Conservation (phyloP, 495 filamentous ascomycete genomes). For the Cetradonia linearis region DNA sequence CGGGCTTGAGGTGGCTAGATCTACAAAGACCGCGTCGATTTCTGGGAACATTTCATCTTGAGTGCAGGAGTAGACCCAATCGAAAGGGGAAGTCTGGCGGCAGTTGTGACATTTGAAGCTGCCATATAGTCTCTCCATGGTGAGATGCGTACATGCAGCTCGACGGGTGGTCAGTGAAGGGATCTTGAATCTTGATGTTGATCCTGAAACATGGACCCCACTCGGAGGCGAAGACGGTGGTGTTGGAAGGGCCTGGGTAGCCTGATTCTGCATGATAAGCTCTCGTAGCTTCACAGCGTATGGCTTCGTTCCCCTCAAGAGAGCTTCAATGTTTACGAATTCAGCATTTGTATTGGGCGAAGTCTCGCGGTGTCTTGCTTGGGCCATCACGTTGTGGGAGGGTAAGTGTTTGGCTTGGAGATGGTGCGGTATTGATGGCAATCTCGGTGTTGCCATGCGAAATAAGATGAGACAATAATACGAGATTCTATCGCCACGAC, state of each 20-base stretch:
- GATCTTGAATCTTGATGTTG: not conserved
- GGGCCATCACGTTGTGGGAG: not conserved
- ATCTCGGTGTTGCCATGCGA: slow-evolving; percentile 5
- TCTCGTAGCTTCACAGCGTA: slow-evolving; percentile 16
- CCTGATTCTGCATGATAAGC: slow-evolving; percentile 10
- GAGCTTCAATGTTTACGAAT: slow-evolving; percentile 1
- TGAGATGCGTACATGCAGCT: slow-evolving; percentile 47
- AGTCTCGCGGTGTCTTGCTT: not conserved
- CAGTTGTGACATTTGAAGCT: slow-evolving; percentile 43
- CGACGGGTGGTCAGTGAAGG: slow-evolving; percentile 22
- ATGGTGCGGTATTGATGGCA: not conserved
- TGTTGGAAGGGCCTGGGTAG: not conserved
- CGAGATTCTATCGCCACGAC: not conserved
- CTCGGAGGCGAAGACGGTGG: not conserved
- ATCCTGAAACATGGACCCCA: not conserved
- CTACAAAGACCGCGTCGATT: not conserved
- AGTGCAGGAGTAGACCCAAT: slow-evolving; percentile 59
- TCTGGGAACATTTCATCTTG: slow-evolving; percentile 37
- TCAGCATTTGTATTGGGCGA: not conserved
- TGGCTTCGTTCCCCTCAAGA: slow-evolving; percentile 16
- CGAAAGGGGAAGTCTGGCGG: slow-evolving; percentile 35
- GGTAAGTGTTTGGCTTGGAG: not conserved
- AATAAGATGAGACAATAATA: not conserved
- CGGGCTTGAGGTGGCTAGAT: slow-evolving; percentile 15
- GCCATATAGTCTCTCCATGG: slow-evolving; percentile 47